phyloP scores from a whole-genome alignment of 371 early-diverging fungal genomes.

The Mucor indicus region DNA sequence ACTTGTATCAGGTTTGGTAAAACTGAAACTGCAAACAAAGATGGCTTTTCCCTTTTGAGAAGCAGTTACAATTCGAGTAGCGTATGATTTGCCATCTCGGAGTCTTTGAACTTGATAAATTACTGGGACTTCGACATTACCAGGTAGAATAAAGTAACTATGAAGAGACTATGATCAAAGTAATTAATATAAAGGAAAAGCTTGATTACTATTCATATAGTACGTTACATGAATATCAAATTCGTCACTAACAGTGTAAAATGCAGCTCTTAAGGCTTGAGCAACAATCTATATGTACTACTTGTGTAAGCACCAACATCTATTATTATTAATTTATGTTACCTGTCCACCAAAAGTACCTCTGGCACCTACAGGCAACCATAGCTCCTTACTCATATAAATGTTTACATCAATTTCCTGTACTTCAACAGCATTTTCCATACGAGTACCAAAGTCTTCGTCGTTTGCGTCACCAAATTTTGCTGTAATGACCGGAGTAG shows the following conservation, averaged over 20 bases:
- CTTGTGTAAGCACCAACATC: not conserved
- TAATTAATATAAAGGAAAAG: no score
- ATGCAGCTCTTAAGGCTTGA: slow-evolving; percentile 80
- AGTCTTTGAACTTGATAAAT: slow-evolving; percentile 44
- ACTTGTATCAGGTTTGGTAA: slow-evolving; percentile 26
- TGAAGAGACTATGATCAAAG: slow-evolving; percentile 45
- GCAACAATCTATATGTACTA: slow-evolving; percentile 60
- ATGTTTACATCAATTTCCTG: slow-evolving; percentile 70
- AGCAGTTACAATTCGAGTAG: slow-evolving; percentile 44
- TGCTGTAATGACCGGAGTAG: slow-evolving; percentile 17
- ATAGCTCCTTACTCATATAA: slow-evolving; percentile 75
- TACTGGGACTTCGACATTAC: slow-evolving; percentile 39
- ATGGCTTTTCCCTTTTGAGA: slow-evolving; percentile 45
- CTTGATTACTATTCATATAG: not conserved
- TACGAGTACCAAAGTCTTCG: slow-evolving; percentile 24
- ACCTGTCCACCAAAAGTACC: slow-evolving; percentile 82
- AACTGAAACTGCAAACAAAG: slow-evolving; percentile 43
- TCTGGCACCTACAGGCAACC: slow-evolving; percentile 79
- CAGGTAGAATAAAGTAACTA: slow-evolving; percentile 43
- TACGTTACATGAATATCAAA: slow-evolving; percentile 65
- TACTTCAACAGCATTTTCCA: slow-evolving; percentile 47
- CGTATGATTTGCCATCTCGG: slow-evolving; percentile 48
- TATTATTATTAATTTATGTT: not conserved
- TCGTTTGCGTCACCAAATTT: slow-evolving; percentile 18
- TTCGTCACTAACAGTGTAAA: slow-evolving; percentile 66